Conservation (phyloP, 148 eudicot species). For the Simmondsia chinensis region DNA sequence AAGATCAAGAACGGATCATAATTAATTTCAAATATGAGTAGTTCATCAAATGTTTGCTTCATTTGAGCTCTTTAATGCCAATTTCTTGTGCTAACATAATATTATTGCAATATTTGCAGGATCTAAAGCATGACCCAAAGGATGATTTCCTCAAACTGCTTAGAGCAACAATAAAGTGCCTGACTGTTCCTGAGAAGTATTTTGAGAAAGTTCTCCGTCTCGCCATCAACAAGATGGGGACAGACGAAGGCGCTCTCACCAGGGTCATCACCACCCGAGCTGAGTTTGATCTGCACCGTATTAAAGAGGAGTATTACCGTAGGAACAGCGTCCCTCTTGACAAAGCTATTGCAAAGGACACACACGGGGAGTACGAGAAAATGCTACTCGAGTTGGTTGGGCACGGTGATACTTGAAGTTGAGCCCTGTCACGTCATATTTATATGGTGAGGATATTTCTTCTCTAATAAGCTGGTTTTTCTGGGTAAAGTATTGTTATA, state of each 20-base stretch:
- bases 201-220: conserved; percentile 73
- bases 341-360: conserved; percentile 58
- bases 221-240: conserved; percentile 63
- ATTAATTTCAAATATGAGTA: too few species aligned
- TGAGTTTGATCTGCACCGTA: conserved; percentile 65
- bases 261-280: conserved; percentile 76
- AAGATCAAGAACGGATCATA: too few species aligned
- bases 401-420: conserved; percentile 37
- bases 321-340: conserved; percentile 71
- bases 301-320: conserved; percentile 70
- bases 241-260: conserved; percentile 85
- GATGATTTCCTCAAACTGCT: conserved; percentile 59
- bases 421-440: too few species aligned
- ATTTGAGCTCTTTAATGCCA: too few species aligned
- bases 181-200: conserved; percentile 74
- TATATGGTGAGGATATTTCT: too few species aligned
- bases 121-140: conserved; percentile 60
- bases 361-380: conserved; percentile 79
- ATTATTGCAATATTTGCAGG: conserved; percentile 46
- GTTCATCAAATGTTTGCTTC: too few species aligned
- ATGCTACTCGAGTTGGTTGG: conserved; percentile 76
- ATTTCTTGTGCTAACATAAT: too few species aligned
- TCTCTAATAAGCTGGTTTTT: too few species aligned
- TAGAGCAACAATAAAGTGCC: conserved; percentile 67
- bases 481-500: too few species aligned